Conservation (phyloP, 225 moss, liverwort and hornwort species). For the Pleurozium schreberi region DNA sequence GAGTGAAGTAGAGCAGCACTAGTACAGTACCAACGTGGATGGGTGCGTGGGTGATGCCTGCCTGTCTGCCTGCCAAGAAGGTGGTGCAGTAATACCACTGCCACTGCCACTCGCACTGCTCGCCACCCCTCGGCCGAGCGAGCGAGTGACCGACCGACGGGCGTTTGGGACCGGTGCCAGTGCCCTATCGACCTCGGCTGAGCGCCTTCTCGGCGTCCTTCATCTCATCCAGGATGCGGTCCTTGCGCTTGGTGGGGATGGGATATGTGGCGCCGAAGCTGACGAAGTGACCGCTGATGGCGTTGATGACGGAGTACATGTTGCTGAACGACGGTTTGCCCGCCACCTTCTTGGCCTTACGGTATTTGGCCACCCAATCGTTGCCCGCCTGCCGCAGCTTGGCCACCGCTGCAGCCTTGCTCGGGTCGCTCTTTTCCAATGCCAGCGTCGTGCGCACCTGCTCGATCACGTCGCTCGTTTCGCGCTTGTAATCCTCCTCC, state of each 20-base stretch:
- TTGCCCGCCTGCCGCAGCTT: constrained; percentile 74
- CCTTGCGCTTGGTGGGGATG: constrained; percentile 79
- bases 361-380: constrained; percentile 94
- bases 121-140: background rate
- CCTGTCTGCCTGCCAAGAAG: background rate
- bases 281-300: constrained; percentile 83
- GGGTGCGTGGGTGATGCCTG: background rate
- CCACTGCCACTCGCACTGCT: background rate
- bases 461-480: constrained; percentile 81
- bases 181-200: constrained; percentile 53
- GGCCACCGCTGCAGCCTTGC: constrained; percentile 70
- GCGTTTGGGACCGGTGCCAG: background rate
- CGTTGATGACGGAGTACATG: constrained; percentile 94
- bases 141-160: background rate
- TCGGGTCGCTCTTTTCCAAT: constrained; percentile 79
- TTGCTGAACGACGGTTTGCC: constrained; percentile 93
- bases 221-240: constrained; percentile 89
- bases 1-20: background rate
- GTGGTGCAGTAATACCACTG: background rate
- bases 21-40: background rate
- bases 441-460: constrained; percentile 71
- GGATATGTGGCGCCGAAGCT: constrained; percentile 87
- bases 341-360: constrained; percentile 71
- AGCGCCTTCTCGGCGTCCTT: constrained; percentile 86
- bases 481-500: constrained; percentile 80